These are phyloP conservation scores for Nyctanthes arbortristis DNA, from an alignment of 257 asterid genomes.

Conservation along the genomic window DNA sequence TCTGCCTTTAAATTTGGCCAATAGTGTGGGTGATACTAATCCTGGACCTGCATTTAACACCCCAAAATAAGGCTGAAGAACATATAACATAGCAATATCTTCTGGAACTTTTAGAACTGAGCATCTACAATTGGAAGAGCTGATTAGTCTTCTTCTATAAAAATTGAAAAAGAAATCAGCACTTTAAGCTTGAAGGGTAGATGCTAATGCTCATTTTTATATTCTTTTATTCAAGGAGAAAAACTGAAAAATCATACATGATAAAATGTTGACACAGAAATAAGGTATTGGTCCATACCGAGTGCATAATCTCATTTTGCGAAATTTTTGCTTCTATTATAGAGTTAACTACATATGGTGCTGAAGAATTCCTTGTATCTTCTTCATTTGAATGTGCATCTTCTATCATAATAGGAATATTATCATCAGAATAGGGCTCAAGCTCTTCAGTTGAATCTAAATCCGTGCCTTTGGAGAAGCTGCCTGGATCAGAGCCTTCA, in stretches of 20 bases:
- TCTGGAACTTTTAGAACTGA: slow-evolving; percentile 10
- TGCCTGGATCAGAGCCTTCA: slow-evolving; percentile 39
- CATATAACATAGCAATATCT: not conserved
- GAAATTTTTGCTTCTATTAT: slow-evolving; percentile 26
- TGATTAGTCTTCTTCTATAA: slow-evolving; percentile 4
- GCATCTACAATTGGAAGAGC: not conserved
- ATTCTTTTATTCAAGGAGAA: not conserved
- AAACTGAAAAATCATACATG: not conserved
- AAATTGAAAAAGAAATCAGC: not conserved
- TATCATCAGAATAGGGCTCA: slow-evolving; percentile 25
- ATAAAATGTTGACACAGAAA: not conserved
- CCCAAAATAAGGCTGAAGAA: not conserved
- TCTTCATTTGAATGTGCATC: slow-evolving; percentile 33
- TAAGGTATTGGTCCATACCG: slow-evolving; percentile 34
- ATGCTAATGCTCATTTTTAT: not conserved
- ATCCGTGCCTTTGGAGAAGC: slow-evolving; percentile 25
- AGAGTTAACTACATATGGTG: slow-evolving; percentile 33
- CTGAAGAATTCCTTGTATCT: slow-evolving; percentile 27
- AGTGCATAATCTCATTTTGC: slow-evolving; percentile 30
- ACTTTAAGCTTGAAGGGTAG: not conserved
- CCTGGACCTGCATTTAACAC: not conserved
- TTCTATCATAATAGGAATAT: slow-evolving; percentile 32
- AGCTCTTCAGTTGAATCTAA: slow-evolving; percentile 39
- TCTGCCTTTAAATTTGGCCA: too few relatives aligned
- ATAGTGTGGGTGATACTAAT: not conserved